A percentile compares a stretch with the other conserved stretches of the same genome.
These are phyloP conservation scores for Vigna reflexopilosa DNA, from an alignment of 306 rosid species.

Conservation along the genomic window DNA sequence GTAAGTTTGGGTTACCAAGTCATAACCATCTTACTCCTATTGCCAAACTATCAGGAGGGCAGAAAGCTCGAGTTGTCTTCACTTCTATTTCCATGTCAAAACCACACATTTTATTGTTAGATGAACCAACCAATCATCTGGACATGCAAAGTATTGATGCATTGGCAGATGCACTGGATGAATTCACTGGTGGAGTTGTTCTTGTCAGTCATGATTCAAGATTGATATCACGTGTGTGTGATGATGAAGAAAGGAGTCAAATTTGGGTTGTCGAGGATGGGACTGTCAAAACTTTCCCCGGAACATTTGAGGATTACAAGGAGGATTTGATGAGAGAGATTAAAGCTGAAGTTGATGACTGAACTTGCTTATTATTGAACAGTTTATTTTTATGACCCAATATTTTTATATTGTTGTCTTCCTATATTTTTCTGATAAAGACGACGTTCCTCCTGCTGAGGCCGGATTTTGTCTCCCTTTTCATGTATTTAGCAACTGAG, in stretches of 20 bases:
- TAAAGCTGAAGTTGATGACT: slow-evolving; percentile 71
- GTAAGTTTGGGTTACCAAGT: slow-evolving; percentile 78
- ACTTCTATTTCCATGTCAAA: slow-evolving; percentile 85
- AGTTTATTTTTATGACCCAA: not conserved
- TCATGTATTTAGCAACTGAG: slow-evolving; percentile 29
- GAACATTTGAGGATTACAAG: slow-evolving; percentile 69
- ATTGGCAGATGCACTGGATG: slow-evolving; percentile 72
- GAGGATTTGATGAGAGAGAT: slow-evolving; percentile 62
- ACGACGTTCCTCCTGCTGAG: slow-evolving; percentile 4
- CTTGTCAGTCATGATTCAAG: slow-evolving; percentile 84
- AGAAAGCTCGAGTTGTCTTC: slow-evolving; percentile 76
- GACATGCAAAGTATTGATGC: slow-evolving; percentile 91
- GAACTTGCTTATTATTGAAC: slow-evolving; percentile 31
- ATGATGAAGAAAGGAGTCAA: slow-evolving; percentile 75
- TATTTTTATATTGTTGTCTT: slow-evolving; percentile 2
- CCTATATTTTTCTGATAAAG: slow-evolving; percentile 28
- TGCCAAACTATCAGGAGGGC: slow-evolving; percentile 76
- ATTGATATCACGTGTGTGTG: slow-evolving; percentile 76
- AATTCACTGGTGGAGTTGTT: slow-evolving; percentile 77
- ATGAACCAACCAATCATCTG: slow-evolving; percentile 83
- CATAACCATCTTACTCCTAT: slow-evolving; percentile 81
- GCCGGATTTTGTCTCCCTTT: slow-evolving; percentile 23
- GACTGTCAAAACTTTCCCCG: slow-evolving; percentile 49
- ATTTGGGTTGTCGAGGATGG: slow-evolving; percentile 91
- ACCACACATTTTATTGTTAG: slow-evolving; percentile 81